Evolutionary conservation across 495 filamentous ascomycete genomes (phyloP), one percentile per base, ranked within the genome.

Genomic region (Hyaloscypha hepaticicola): DNA sequence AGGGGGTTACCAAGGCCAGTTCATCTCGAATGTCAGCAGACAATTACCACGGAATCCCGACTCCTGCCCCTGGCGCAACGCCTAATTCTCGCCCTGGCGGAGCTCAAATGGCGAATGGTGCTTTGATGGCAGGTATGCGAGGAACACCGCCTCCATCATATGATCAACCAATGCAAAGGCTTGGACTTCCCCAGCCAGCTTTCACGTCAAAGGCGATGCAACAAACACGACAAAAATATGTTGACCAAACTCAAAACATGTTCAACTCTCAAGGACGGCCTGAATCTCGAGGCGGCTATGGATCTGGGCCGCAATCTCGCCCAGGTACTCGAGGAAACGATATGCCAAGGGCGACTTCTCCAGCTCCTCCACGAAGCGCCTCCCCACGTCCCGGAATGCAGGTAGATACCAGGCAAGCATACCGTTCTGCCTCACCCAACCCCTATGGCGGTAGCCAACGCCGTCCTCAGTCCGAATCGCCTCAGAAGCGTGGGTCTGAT

Each of bases 151-250:
- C 95, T 7, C 95, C 96, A 2, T 90, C 90, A 0, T 98, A 97
- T 70, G 85, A 90, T 68, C 87, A 89, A 52, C 83, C 87, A 55
- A 80, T 90, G 38, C 70, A 94, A 83, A 84, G 92, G 50, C 85
- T 99, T 14, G 96, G 89, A 63, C 90, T 93, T 19, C 96, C 96
- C 0, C 87, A 95, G 60, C 95, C 94, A 0, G 96, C 96, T 12
- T 91, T 93, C 65, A 98, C 96, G 0, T 89, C 90, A 8, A 87
- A 88, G 60, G 88, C 93, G 52, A 99, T 99, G 96, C 88, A 97
- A 68, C 88, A 95, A 70, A 90, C 94, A 14, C 93, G 92, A 1
- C 87, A 93, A 61, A 90, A 90, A 70, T 97, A 95, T 72, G 85
- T 90, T 51, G 87, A 88, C 58, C 90, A 97, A 75, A 90, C 88